Conservation (phyloP, 2,329 filamentous ascomycete species). For the Colletotrichum euphorbiae region DNA sequence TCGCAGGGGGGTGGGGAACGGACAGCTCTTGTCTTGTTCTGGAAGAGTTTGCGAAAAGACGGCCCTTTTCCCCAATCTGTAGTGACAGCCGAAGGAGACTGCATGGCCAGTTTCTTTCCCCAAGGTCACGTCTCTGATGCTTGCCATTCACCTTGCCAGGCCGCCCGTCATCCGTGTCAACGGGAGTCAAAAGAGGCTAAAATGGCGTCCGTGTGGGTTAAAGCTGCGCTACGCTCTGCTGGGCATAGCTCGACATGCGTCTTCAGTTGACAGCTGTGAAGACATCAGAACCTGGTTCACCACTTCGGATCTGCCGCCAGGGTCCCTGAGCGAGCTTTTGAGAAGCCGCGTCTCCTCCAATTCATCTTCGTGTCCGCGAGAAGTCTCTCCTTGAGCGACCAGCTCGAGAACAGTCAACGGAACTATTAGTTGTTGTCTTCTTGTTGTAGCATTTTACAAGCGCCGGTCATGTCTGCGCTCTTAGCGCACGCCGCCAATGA, state of each 20-base stretch:
- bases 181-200: conserved; percentile 35
- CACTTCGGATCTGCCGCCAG: conserved; percentile 35
- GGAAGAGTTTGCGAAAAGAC: conserved; percentile 42
- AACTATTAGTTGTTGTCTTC: no score
- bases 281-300: conserved; percentile 32
- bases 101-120: conserved; percentile 26
- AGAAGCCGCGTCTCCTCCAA: not conserved
- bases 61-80: conserved; percentile 26
- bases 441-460: no score
- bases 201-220: conserved; percentile 31
- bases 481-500: no score
- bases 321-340: conserved; percentile 14
- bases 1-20: conserved; percentile 33
- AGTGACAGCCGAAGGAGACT: conserved; percentile 27
- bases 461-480: no score
- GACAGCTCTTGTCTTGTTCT: conserved; percentile 32
- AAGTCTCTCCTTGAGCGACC: no score
- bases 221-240: conserved; percentile 30
- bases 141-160: conserved; percentile 18
- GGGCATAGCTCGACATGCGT: conserved; percentile 27
- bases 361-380: not conserved
- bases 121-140: conserved; percentile 21
- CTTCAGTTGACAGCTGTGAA: conserved; percentile 34
- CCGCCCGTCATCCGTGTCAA: conserved; percentile 30
- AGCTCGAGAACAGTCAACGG: no score